Evolutionary conservation across 108 stramenopile species (phyloP).

Genomic region (Skeletonema marinoi): DNA sequence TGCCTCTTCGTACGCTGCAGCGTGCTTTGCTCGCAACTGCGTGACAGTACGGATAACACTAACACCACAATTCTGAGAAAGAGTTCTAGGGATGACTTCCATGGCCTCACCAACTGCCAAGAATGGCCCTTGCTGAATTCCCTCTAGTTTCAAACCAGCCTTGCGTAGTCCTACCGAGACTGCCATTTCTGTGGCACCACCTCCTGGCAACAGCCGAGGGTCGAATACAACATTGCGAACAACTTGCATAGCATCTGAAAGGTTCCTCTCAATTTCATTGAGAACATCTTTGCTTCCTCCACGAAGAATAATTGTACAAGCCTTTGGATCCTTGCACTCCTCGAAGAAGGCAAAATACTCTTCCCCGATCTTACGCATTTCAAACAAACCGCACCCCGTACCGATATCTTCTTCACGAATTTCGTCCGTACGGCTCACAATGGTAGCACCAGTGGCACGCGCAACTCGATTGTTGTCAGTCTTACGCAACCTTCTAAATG

Average conservation of each 20-base stretch:
- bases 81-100: slow-evolving; percentile 99
- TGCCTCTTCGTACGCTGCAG: slow-evolving; percentile 70
- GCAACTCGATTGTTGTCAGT: slow-evolving; percentile 99
- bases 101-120: slow-evolving; percentile 96
- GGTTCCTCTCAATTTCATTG: slow-evolving; percentile 99
- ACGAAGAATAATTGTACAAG: slow-evolving; percentile 97
- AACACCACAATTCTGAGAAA: slow-evolving; percentile 99
- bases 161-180: slow-evolving; percentile 89
- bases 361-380: slow-evolving; percentile 98
- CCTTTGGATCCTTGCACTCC: slow-evolving; percentile 97
- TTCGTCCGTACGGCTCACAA: slow-evolving; percentile 98
- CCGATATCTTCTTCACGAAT: slow-evolving; percentile 98
- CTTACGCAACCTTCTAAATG: slow-evolving; percentile 98
- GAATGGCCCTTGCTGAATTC: slow-evolving; percentile 95
- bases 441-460: slow-evolving; percentile 97
- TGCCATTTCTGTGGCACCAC: slow-evolving; percentile 99
- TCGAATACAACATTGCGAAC: slow-evolving; percentile 99
- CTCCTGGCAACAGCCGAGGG: slow-evolving; percentile 97
- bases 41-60: slow-evolving; percentile 98
- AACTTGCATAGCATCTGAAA: slow-evolving; percentile 99
- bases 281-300: slow-evolving; percentile 99
- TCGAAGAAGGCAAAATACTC: slow-evolving; percentile 99
- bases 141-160: slow-evolving; percentile 75
- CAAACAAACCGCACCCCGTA: slow-evolving; percentile 97
- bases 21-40: slow-evolving; percentile 95